Conservation (phyloP, 352 stramenopile species). For the Globisporangium polare region DNA sequence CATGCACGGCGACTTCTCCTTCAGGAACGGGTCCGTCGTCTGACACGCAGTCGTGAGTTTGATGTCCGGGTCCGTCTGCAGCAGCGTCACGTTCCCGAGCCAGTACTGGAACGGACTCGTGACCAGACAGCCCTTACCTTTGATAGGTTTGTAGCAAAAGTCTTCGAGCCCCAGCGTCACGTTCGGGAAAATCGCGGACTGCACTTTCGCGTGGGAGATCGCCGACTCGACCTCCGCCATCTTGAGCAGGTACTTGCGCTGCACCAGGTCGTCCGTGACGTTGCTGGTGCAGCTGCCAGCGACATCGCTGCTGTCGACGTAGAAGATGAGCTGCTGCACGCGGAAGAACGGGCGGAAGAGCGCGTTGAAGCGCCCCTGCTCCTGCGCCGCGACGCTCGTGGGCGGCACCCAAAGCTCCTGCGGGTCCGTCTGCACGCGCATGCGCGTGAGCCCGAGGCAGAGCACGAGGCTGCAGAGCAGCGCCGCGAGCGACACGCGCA, state of each 20-base stretch:
- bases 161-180: constrained; percentile 48
- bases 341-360: constrained; percentile 86
- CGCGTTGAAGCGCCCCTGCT: constrained; percentile 73
- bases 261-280: constrained; percentile 47
- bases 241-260: constrained; percentile 49
- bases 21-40: constrained; percentile 52
- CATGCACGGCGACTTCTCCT: constrained; percentile 72
- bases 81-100: constrained; percentile 48
- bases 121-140: constrained; percentile 75
- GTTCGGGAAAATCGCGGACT: constrained; percentile 22
- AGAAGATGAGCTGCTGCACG: constrained; percentile 86
- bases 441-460: constrained; percentile 50
- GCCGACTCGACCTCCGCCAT: constrained; percentile 61
- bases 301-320: constrained; percentile 29
- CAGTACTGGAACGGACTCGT: constrained; percentile 85
- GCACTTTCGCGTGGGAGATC: constrained; percentile 35
- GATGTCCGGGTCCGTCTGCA: constrained; percentile 67
- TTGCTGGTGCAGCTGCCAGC: constrained; percentile 18
- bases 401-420: constrained; percentile 82
- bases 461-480: constrained; percentile 46
- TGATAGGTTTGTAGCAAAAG: constrained; percentile 78
- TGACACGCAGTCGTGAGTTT: constrained; percentile 88
- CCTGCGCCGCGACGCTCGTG: constrained; percentile 44
- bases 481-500: constrained; percentile 40
- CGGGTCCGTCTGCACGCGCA: constrained; percentile 72